Percentiles rank a stretch among this genome's conserved stretches.
phyloP scores from a whole-genome alignment of 176 grass and related monocot species.

The Carex littledalei region DNA sequence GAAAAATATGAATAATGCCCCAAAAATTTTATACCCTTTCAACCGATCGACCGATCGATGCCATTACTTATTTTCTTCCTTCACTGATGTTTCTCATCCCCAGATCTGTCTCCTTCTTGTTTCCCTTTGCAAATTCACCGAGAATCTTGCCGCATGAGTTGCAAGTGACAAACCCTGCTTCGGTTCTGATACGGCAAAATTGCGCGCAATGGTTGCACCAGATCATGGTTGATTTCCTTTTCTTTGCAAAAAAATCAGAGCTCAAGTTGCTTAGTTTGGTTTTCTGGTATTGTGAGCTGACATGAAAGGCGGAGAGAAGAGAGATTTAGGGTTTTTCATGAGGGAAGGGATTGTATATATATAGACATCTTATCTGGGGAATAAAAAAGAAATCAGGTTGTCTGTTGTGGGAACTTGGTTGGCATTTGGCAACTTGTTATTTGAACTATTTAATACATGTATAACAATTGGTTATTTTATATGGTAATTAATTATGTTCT shows the following conservation, averaged over 20 bases:
- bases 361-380: slow-evolving; percentile 1
- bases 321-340: slow-evolving; percentile 25
- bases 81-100: background rate
- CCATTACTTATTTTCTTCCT: background rate
- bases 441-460: background rate
- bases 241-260: background rate
- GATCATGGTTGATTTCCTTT: slow-evolving; percentile 23
- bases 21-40: background rate
- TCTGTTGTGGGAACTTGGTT: slow-evolving; percentile 12
- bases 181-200: slow-evolving; percentile 1
- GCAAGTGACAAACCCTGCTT: slow-evolving; percentile 7
- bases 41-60: background rate
- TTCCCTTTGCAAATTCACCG: slow-evolving; percentile 4
- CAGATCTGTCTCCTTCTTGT: background rate
- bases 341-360: background rate
- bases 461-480: background rate
- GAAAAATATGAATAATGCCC: background rate
- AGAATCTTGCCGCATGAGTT: slow-evolving; percentile 20
- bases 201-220: slow-evolving; percentile 5
- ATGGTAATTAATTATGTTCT: background rate
- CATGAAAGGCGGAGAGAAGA: slow-evolving; percentile 9
- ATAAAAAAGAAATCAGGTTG: background rate
- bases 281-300: slow-evolving; percentile 8
- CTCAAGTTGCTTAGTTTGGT: slow-evolving; percentile 6
- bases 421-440: slow-evolving; percentile 10